These are phyloP conservation scores for Naumovozyma dairenensis DNA, from an alignment of 805 yeast species.

Conservation along the genomic window DNA sequence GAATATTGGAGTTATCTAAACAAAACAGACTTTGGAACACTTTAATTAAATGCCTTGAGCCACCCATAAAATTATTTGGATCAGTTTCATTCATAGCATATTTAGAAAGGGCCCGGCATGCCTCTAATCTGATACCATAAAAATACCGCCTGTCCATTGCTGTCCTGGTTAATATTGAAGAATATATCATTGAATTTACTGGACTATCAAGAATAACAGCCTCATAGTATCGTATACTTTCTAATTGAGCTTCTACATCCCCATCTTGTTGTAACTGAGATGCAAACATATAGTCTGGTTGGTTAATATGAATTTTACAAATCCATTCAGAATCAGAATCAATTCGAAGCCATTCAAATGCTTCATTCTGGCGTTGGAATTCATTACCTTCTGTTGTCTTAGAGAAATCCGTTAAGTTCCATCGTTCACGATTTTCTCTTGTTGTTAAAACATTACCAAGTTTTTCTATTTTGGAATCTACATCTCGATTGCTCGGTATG, in stretches of 20 bases:
- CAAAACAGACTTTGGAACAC: constrained; percentile 67
- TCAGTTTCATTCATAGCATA: constrained; percentile 40
- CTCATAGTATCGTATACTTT: constrained; percentile 67
- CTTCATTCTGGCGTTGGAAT: constrained; percentile 45
- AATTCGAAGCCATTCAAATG: constrained; percentile 96
- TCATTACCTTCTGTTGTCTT: constrained; percentile 34
- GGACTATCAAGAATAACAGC: constrained; percentile 32
- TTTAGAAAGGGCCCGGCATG: constrained; percentile 69
- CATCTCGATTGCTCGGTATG: not conserved
- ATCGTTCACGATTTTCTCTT: constrained; percentile 49
- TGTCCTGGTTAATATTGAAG: constrained; percentile 70
- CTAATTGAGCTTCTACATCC: constrained; percentile 91
- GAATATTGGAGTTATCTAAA: constrained; percentile 54
- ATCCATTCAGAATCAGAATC: constrained; percentile 98
- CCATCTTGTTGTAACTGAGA: constrained; percentile 91
- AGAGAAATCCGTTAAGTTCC: constrained; percentile 68
- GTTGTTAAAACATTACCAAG: constrained; percentile 70
- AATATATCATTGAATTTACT: constrained; percentile 54
- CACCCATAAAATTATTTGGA: constrained; percentile 31
- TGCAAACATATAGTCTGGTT: constrained; percentile 90
- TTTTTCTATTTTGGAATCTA: constrained; percentile 11
- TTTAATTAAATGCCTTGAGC: constrained; percentile 59
- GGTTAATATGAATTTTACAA: constrained; percentile 66
- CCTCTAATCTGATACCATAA: constrained; percentile 81
- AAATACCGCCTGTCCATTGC: constrained; percentile 75